Conservation (phyloP, 495 filamentous ascomycete species). For the Talaromyces adpressus region DNA sequence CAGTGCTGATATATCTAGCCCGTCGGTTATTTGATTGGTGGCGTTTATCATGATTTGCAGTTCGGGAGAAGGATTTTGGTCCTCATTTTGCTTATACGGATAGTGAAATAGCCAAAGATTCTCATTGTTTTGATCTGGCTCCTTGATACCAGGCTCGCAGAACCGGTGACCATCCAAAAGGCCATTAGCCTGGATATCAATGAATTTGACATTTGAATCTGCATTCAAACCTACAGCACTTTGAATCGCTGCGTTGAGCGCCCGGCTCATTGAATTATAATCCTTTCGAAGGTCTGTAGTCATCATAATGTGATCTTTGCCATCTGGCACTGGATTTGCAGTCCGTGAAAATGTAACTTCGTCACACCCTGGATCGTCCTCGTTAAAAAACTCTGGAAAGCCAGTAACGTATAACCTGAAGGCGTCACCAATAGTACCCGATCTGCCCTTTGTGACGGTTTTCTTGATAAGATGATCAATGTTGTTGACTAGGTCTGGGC, state of each 20-base stretch:
- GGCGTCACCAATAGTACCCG: not conserved
- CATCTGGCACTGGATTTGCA: conserved; percentile 11
- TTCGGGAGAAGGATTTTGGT: not conserved
- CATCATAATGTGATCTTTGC: conserved; percentile 10
- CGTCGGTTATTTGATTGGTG: too few species aligned
- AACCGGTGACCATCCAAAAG: not conserved
- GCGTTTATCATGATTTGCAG: not conserved
- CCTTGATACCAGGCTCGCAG: not conserved
- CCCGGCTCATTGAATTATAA: conserved; percentile 9
- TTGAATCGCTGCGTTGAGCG: conserved; percentile 9
- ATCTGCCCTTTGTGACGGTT: not conserved
- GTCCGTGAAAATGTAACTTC: conserved; percentile 10
- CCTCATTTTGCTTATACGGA: not conserved
- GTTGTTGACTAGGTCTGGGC: not conserved
- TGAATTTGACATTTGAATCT: not conserved
- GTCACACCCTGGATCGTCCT: not conserved
- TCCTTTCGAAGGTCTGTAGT: conserved; percentile 8
- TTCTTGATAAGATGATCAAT: conserved; percentile 9
- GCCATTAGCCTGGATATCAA: not conserved
- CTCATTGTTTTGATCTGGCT: not conserved
- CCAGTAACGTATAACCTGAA: conserved; percentile 6
- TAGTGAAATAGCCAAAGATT: not conserved
- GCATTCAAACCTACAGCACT: conserved; percentile 2
- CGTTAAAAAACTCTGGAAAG: conserved; percentile 7
- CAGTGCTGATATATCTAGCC: too few species aligned